Evolutionary conservation across 2,329 filamentous ascomycete species (phyloP).

Genomic region (Fusarium sp.): DNA sequence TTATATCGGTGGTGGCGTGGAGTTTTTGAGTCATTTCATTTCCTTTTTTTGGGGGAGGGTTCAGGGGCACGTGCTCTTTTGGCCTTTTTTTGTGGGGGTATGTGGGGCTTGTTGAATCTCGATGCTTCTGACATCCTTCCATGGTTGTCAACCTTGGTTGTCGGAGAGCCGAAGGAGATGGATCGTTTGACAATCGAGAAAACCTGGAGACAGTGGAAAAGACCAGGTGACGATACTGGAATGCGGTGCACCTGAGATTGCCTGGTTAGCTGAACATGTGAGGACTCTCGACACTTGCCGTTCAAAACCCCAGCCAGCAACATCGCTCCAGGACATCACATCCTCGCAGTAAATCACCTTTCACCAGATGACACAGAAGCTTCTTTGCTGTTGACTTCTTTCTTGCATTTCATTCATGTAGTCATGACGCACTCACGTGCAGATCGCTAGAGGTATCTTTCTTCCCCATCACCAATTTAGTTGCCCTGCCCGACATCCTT

Average conservation of each 20-base stretch:
- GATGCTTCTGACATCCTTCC: not conserved
- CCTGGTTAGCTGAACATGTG: not conserved
- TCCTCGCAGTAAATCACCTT: not conserved
- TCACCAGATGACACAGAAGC: not conserved
- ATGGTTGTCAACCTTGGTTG: not conserved
- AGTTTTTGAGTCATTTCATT: slow-evolving; percentile 23
- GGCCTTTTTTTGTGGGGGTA: not conserved
- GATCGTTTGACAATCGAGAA: not conserved
- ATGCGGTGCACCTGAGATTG: not conserved
- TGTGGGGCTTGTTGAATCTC: not conserved
- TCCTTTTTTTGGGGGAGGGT: not conserved
- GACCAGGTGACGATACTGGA: not conserved
- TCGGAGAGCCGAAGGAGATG: not conserved
- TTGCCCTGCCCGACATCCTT: slow-evolving; percentile 56
- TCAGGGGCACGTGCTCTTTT: not conserved
- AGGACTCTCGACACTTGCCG: not conserved
- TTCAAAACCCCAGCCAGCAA: not conserved
- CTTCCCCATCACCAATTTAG: not conserved
- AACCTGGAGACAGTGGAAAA: not conserved
- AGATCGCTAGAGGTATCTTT: slow-evolving; percentile 31
- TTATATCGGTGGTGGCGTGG: slow-evolving; percentile 15
- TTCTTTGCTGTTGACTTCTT: slow-evolving; percentile 15
- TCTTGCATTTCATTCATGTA: slow-evolving; percentile 33
- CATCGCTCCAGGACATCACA: not conserved
- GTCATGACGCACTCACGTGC: slow-evolving; percentile 24